phyloP scores from a whole-genome alignment of 164 flowering plant genomes.

The Platanus orientalis region DNA sequence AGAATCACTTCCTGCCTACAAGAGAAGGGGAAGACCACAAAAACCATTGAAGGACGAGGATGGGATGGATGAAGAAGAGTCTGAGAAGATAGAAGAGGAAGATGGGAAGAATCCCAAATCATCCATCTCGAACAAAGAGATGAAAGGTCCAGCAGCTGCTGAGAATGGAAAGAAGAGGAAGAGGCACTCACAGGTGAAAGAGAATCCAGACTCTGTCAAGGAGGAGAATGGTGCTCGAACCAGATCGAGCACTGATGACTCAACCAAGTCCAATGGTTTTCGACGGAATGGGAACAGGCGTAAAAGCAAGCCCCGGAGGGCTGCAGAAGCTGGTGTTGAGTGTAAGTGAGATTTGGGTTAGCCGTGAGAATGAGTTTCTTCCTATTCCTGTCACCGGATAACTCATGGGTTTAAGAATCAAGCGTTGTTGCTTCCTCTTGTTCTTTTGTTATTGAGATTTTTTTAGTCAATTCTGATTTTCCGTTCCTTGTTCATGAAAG shows the following conservation, averaged over 20 bases:
- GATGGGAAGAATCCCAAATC: slow-evolving; percentile 33
- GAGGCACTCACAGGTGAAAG: slow-evolving; percentile 37
- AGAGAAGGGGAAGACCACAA: slow-evolving; percentile 79
- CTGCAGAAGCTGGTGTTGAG: slow-evolving; percentile 79
- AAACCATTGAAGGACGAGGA: slow-evolving; percentile 69
- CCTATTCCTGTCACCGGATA: slow-evolving; percentile 7
- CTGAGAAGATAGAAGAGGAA: slow-evolving; percentile 45
- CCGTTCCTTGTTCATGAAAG: slow-evolving; percentile 13
- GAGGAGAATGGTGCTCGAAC: slow-evolving; percentile 49
- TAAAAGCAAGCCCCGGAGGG: slow-evolving; percentile 76
- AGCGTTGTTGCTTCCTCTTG: slow-evolving; percentile 18
- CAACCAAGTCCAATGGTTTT: slow-evolving; percentile 50
- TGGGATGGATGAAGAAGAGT: slow-evolving; percentile 53
- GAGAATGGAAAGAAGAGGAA: slow-evolving; percentile 65
- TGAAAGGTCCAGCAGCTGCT: slow-evolving; percentile 18
- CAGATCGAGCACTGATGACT: slow-evolving; percentile 35
- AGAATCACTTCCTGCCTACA: slow-evolving; percentile 56
- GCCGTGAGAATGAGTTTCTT: slow-evolving; percentile 4
- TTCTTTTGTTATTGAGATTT: slow-evolving; percentile 10
- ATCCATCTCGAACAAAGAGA: slow-evolving; percentile 28
- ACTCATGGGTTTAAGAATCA: slow-evolving; percentile 12
- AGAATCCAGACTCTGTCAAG: slow-evolving; percentile 33
- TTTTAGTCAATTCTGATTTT: slow-evolving; percentile 3
- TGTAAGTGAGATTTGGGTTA: slow-evolving; percentile 45
- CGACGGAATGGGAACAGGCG: slow-evolving; percentile 65